Base-by-base conservation (phyloP, 2,329 filamentous ascomycete species). In the Aureobasidium sp. region DNA sequence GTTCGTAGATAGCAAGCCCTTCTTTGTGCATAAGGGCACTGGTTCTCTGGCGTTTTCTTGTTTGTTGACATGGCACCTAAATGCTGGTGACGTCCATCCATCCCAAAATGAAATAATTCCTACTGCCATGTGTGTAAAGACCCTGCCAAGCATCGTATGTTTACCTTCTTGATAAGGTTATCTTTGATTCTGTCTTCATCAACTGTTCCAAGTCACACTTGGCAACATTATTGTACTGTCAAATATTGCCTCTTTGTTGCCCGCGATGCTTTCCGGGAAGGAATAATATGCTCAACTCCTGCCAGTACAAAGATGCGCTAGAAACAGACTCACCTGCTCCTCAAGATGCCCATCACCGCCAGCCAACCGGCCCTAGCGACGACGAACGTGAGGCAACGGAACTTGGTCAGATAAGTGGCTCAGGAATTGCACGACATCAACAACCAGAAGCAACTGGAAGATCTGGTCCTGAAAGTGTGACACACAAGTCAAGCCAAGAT, bases 341-440 rank as follows among this genome's bases (percentile, higher is more conserved):
- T 17, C 27, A 24, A 12, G 29, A 12, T 12, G 2, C 8, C 16
- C 14, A 16, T 22, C 29, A 42, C 14, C 41, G 11, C 6, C 4
- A 17, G 17, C 22, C 3, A 34, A n/a, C 12, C n/a, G n/a, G n/a
- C n/a, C n/a, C n/a, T n/a, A 17, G 22, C 24, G 6, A 21, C 29
- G 58, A 64, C 35, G 65, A 65, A 45, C 59, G 61, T 35, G 66
- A 69, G 59, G 66, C 66, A 4, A 67, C 63, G 16, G 65, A 68
- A 53, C 55, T 69, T 10, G 61, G 49, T 3, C 35, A n/a, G n/a
- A n/a, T n/a, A n/a, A n/a, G n/a, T n/a, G n/a, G n/a, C n/a, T n/a
- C n/a, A n/a, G n/a, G n/a, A n/a, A n/a, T 51, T 30, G 55, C 60
- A n/a, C 42, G 50, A 11, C 53, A 48, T 27, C 45, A 19, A 38